phyloP scores from a whole-genome alignment of 2,329 filamentous ascomycete genomes.

The Colletotrichum horii region DNA sequence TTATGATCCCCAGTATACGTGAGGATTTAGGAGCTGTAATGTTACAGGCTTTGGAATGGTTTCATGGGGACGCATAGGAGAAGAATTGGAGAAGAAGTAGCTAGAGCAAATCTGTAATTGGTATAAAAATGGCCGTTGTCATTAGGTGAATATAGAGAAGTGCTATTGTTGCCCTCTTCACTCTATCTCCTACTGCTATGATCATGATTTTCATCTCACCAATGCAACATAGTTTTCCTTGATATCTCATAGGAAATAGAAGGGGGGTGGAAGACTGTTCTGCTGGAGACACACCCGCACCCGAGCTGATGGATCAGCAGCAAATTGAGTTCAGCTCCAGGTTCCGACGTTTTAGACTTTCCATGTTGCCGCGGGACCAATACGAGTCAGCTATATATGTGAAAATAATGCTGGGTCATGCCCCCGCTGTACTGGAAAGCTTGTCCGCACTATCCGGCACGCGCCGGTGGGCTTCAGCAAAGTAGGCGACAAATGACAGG shows the following conservation, averaged over 20 bases:
- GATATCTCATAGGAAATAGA: neutral
- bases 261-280: neutral
- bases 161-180: neutral
- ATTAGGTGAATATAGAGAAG: neutral
- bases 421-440: neutral
- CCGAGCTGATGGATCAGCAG: neutral
- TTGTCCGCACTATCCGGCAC: neutral
- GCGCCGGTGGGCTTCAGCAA: neutral
- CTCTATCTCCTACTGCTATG: fast-evolving
- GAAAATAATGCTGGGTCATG: neutral
- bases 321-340: neutral
- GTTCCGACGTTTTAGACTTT: neutral
- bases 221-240: neutral
- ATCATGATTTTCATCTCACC: neutral
- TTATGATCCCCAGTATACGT: neutral
- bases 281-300: neutral
- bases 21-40: neutral
- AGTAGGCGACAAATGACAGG: neutral
- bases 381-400: neutral
- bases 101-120: fast-evolving
- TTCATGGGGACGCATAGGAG: neutral
- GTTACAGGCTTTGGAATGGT: neutral
- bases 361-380: neutral
- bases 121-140: fast-evolving
- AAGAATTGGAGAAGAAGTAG: neutral